Percentiles rank a stretch among this genome's conserved stretches.
Conservation (phyloP, 306 rosid genomes). For the Prosopis cineraria region DNA sequence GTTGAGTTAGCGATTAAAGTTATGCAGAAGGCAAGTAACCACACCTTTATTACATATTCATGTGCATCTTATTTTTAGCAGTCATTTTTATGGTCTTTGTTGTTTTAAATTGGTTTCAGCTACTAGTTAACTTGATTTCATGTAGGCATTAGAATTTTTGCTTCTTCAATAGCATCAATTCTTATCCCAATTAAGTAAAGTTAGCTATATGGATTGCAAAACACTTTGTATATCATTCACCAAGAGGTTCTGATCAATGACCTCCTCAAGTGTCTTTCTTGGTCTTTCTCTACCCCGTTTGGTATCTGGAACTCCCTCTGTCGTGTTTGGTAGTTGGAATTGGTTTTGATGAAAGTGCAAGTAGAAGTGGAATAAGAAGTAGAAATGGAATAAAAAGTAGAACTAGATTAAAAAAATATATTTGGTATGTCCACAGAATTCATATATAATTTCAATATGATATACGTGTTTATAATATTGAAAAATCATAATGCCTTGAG, state of each 20-base stretch:
- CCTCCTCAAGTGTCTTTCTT: neutral
- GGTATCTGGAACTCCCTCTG: neutral
- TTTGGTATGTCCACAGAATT: neutral
- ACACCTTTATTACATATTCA: conserved; percentile 14
- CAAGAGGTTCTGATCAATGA: neutral
- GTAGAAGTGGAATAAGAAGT: neutral
- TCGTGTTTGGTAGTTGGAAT: neutral
- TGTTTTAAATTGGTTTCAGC: conserved; percentile 35
- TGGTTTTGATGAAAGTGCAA: too few species aligned
- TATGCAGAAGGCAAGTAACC: conserved; percentile 75
- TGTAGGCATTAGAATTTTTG: conserved; percentile 21
- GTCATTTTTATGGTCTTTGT: neutral
- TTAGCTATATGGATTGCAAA: neutral
- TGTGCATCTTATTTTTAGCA: conserved; percentile 2
- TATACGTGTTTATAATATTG: too few species aligned
- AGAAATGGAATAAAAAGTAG: neutral
- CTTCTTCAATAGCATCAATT: conserved; percentile 24
- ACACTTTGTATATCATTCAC: neutral
- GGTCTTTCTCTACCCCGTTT: neutral
- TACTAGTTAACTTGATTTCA: conserved; percentile 14
- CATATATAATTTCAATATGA: too few species aligned
- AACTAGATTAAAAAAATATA: neutral
- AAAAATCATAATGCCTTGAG: neutral
- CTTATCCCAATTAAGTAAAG: neutral
- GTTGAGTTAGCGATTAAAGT: conserved; percentile 81